These are phyloP conservation scores for Neofusicoccum parvum DNA, from an alignment of 2,329 filamentous ascomycete species.

Conservation along the genomic window DNA sequence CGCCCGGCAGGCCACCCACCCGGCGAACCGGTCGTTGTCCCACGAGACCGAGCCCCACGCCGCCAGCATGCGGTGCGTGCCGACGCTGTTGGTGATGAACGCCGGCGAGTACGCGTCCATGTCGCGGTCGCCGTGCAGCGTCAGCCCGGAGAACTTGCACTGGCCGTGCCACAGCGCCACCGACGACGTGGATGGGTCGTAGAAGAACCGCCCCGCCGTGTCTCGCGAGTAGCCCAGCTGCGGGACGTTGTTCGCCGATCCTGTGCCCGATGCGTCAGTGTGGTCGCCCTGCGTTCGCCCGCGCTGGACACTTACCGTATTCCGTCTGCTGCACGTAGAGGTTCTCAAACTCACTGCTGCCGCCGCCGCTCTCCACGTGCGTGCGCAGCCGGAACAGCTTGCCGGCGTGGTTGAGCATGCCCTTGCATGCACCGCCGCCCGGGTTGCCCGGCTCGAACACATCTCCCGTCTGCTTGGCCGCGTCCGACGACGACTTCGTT, in stretches of 20 bases:
- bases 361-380: not conserved
- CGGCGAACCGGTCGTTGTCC: constrained; percentile 21
- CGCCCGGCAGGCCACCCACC: constrained; percentile 13
- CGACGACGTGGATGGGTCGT: not conserved
- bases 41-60: not conserved
- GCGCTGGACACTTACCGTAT: not conserved
- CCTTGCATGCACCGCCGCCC: not conserved
- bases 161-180: not conserved
- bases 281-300: not conserved
- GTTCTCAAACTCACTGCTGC: not conserved
- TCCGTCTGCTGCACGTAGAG: not conserved
- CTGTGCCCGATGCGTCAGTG: not conserved
- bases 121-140: constrained; percentile 2
- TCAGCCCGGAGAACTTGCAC: constrained; percentile 2
- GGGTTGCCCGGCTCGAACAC: not conserved
- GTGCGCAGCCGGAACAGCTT: constrained; percentile 7
- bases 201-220: not conserved
- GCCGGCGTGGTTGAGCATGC: not conserved
- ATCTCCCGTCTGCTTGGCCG: not conserved
- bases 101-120: constrained; percentile 9
- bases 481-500: not conserved
- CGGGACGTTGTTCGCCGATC: not conserved
- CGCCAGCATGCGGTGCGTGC: constrained; percentile 15
- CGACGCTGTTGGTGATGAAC: constrained; percentile 11
- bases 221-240: not conserved